Evolutionary conservation across 2,329 filamentous ascomycete species (phyloP).

Genomic region (Xylariaceae sp.): DNA sequence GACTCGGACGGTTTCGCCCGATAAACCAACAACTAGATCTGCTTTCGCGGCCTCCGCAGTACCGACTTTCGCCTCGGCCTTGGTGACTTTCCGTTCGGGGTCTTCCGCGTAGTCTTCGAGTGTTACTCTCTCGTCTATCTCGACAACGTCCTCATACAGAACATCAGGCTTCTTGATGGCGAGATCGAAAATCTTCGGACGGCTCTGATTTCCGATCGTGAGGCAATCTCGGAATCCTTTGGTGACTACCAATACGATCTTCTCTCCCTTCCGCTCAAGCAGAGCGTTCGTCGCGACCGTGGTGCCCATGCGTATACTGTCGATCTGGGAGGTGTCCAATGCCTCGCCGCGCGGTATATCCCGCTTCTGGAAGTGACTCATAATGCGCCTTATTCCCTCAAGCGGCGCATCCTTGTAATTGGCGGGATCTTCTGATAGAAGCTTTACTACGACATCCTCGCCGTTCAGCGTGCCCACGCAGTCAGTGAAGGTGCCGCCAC

Average conservation of each 20-base stretch:
- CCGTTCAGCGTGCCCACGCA: slow-evolving; percentile 76
- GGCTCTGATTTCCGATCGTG: slow-evolving; percentile 83
- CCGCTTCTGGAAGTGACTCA: slow-evolving; percentile 68
- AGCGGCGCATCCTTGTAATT: slow-evolving; percentile 91
- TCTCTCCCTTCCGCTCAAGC: slow-evolving; percentile 84
- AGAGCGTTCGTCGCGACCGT: slow-evolving; percentile 92
- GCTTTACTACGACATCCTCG: slow-evolving; percentile 80
- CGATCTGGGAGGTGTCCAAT: slow-evolving; percentile 77
- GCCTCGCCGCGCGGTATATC: slow-evolving; percentile 76
- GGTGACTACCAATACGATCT: slow-evolving; percentile 81
- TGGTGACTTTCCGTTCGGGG: slow-evolving; percentile 56
- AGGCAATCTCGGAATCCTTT: slow-evolving; percentile 85
- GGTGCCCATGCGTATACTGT: slow-evolving; percentile 92
- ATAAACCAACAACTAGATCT: slow-evolving; percentile 65
- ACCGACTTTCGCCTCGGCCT: slow-evolving; percentile 52
- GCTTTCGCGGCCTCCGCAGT: slow-evolving; percentile 44
- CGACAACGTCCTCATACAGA: slow-evolving; percentile 78
- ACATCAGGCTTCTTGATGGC: slow-evolving; percentile 84
- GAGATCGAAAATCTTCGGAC: slow-evolving; percentile 87
- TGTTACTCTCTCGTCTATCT: slow-evolving; percentile 86
- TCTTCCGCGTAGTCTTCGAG: slow-evolving; percentile 91
- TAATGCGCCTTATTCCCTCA: slow-evolving; percentile 82
- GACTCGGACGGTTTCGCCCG: slow-evolving; percentile 70
- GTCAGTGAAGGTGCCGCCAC: slow-evolving; percentile 89
- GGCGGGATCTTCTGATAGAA: slow-evolving; percentile 81